Evolutionary conservation across 208 protist species (phyloP), one percentile per base, ranked within the genome.

Genomic region (Balamuthia mandrillaris): DNA sequence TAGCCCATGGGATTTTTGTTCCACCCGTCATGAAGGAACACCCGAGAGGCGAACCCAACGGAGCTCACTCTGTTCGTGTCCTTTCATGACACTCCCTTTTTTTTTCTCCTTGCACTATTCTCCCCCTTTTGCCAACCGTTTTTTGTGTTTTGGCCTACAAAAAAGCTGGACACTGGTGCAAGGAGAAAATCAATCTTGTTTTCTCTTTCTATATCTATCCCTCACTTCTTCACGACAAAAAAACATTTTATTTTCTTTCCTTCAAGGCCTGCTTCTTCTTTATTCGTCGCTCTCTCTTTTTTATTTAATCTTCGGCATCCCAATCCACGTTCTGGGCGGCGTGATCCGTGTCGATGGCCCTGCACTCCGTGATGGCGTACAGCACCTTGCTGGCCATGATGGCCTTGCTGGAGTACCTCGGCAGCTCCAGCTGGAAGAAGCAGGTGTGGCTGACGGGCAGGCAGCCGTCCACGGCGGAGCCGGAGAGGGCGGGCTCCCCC

Each of bases 391-490:
- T 35, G 10, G 65, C 27, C 5, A 93, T 21, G 27, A 91, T 86
- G 33, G 68, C 74, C 5, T 49, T 24, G 9, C 18, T 44, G 1
- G 44, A 45, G 75, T 93, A 93, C 16, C 42, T 27, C 14, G 90
- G 90, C 1, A 93, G 61, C 82, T 88, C 85, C 2, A 93, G 47
- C 35, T 85, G 35, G 82, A 88, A 90, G 82, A 93, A 93, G 75
- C 90, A 93, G 2, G 91, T 93, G 72, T 94, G 83, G 16, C 91
- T 75, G 29, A 92, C 31, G 14, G 66, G 56, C 42, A 77, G 49
- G 12, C 51, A 35, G 14, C 27, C 1, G 63, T 85, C 81, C 7
- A 33, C 41, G 60, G 54, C 56, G 21, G 49, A n/a, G 16, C 31
- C 31, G 21, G 70, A 79, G 12, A 79, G 70, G n/a, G n/a, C n/a